Percentiles rank a stretch among this genome's conserved stretches.
These are phyloP conservation scores for Heterobasidion parviporum DNA, from an alignment of 1,284 basidiomycete genomes.

Conservation along the genomic window DNA sequence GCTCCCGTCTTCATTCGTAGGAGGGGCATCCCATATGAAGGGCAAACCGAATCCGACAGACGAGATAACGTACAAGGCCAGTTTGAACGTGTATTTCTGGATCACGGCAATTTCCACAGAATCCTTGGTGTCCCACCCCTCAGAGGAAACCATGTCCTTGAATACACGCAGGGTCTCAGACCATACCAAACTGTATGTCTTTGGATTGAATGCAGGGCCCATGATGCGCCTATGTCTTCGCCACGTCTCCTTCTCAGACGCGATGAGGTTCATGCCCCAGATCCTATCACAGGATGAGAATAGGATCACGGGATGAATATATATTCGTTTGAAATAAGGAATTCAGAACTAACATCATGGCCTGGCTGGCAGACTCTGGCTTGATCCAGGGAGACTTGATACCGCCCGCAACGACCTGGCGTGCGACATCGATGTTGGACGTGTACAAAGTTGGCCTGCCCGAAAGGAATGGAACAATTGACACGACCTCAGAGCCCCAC, in stretches of 20 bases:
- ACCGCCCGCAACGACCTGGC: conserved; percentile 10
- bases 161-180: conserved; percentile 8
- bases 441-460: conserved; percentile 8
- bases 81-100: conserved; percentile 2
- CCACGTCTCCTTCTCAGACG: conserved; percentile 10
- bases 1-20: neutral
- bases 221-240: conserved; percentile 12
- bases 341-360: neutral
- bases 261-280: conserved; percentile 11
- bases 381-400: conserved; percentile 10
- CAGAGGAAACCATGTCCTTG: conserved; percentile 7
- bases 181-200: conserved; percentile 12
- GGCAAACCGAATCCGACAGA: neutral
- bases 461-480: conserved; percentile 10
- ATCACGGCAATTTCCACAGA: neutral
- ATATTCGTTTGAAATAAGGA: neutral
- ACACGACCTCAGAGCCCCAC: conserved; percentile 9
- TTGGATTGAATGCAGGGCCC: conserved; percentile 12
- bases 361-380: conserved; percentile 1
- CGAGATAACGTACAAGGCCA: conserved; percentile 1
- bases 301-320: neutral
- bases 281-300: neutral
- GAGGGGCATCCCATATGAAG: conserved; percentile 1
- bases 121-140: conserved; percentile 6
- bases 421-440: conserved; percentile 6